Base-by-base conservation (phyloP, 345 rosid genomes). In the Laguncularia racemosa region DNA sequence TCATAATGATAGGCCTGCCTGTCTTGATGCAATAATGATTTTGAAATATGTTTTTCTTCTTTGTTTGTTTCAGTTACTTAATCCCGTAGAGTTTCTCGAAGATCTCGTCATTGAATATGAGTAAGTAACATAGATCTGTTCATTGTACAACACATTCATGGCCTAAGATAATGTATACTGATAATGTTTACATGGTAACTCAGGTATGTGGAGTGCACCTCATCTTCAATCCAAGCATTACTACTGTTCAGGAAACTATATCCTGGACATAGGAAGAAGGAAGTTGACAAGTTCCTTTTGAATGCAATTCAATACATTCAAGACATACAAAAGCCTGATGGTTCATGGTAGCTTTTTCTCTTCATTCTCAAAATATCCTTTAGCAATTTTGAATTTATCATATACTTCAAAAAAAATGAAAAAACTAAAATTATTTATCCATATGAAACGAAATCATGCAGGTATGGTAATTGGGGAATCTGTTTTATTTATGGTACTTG, bases 381-480 rank as follows among this genome's bases (percentile, higher is more conserved):
- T 33, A 4, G 7, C 9, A 33, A 33, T 33, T 6, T 33, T 33
- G 11, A 33, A 33, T 7, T 33, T 33, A 33, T 33, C 40, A 1
- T 23, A 23, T 33, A n/a, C n/a, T 33, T 2, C 1, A 4, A 33
- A 33, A 33, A 33, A 1, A 1, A 33, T 6, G 6, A 2, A 26
- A 26, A 26, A 26, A 26, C 6, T 26, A 26, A 33, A 33, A 33
- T 33, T 33, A 7, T 33, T 4, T 33, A 23, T 2, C 16, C 13
- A 43, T 11, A 16, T 48, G 43, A 13, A 17, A 63, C 23, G 26
- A 54, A 13, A 18, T 44, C 20, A 38, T 23, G 17, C 48, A 65
- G 68, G 68, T 82, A 81, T 55, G 87, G 87, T 10, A 70, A 70
- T 12, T 82, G 87, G 87, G 84, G 87, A 43, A 57, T 82, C 44